These are phyloP conservation scores for Acmispon strigosus DNA, from an alignment of 306 rosid genomes.

Conservation along the genomic window DNA sequence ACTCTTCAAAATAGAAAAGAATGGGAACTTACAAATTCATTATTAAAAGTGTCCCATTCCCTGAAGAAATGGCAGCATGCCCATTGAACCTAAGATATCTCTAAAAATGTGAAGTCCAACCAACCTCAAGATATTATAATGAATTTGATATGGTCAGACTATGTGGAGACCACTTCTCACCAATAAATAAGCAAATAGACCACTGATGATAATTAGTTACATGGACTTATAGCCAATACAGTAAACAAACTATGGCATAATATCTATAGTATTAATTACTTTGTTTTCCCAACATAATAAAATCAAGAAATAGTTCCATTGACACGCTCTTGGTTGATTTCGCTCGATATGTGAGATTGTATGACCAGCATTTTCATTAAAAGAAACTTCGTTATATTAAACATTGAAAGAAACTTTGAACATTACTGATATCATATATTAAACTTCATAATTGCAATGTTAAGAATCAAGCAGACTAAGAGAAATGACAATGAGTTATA, in stretches of 20 bases:
- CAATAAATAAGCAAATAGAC: background rate
- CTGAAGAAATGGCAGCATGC: background rate
- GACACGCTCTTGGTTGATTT: background rate
- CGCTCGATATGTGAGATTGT: background rate
- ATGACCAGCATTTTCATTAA: background rate
- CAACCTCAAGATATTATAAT: background rate
- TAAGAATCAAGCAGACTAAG: background rate
- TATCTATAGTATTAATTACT: background rate
- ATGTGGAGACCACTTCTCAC: background rate
- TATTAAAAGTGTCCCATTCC: background rate
- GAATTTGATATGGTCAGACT: background rate
- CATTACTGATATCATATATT: background rate
- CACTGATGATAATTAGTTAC: background rate
- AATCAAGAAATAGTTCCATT: background rate
- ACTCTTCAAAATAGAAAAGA: constrained; percentile 3
- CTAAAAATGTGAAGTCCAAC: background rate
- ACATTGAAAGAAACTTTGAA: background rate
- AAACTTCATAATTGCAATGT: background rate
- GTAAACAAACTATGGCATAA: background rate
- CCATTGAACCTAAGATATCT: background rate
- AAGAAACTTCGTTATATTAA: background rate
- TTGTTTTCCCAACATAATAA: background rate
- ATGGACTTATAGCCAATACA: background rate
- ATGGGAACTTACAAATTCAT: background rate
- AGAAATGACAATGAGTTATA: background rate